Evolutionary conservation across 208 protist genomes (phyloP).

Genomic region (Leishmania braziliensis): DNA sequence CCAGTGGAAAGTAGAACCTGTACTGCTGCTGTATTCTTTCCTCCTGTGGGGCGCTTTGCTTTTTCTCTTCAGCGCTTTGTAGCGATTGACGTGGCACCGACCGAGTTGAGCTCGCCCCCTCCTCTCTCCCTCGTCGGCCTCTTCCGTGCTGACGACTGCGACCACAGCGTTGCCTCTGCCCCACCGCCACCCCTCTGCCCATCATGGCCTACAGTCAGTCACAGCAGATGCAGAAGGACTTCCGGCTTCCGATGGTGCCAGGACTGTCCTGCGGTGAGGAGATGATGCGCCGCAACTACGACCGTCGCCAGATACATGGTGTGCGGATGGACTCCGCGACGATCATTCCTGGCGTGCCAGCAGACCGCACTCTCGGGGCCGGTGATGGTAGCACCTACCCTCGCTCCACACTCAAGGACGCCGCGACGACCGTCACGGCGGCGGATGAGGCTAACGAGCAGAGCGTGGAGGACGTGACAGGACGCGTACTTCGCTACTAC

Average conservation of each 20-base stretch:
- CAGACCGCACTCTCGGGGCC: slow-evolving; percentile 41
- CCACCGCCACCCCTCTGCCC: too few relatives aligned
- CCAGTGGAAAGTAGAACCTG: too few relatives aligned
- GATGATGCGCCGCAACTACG: slow-evolving; percentile 91
- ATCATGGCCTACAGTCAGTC: slow-evolving; percentile 76
- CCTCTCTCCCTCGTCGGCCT: neutral
- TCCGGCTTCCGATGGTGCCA: slow-evolving; percentile 90
- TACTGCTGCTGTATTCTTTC: neutral
- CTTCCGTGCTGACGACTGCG: neutral
- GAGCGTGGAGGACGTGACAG: slow-evolving; percentile 50
- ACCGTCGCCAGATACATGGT: slow-evolving; percentile 72
- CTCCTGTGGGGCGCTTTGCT: too few relatives aligned
- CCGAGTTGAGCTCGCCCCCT: neutral
- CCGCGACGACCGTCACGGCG: slow-evolving; percentile 9
- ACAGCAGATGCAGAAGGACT: slow-evolving; percentile 87
- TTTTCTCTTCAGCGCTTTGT: neutral
- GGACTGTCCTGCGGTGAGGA: slow-evolving; percentile 88
- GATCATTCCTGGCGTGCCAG: slow-evolving; percentile 52
- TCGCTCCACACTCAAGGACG: slow-evolving; percentile 30
- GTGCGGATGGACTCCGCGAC: slow-evolving; percentile 44
- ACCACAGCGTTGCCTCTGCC: neutral
- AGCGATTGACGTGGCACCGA: neutral
- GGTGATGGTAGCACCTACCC: slow-evolving; percentile 7
- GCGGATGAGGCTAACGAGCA: neutral
- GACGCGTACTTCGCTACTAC: slow-evolving; percentile 93